Conservation (phyloP, 2,329 filamentous ascomycete species). For the Alternaria sp. region DNA sequence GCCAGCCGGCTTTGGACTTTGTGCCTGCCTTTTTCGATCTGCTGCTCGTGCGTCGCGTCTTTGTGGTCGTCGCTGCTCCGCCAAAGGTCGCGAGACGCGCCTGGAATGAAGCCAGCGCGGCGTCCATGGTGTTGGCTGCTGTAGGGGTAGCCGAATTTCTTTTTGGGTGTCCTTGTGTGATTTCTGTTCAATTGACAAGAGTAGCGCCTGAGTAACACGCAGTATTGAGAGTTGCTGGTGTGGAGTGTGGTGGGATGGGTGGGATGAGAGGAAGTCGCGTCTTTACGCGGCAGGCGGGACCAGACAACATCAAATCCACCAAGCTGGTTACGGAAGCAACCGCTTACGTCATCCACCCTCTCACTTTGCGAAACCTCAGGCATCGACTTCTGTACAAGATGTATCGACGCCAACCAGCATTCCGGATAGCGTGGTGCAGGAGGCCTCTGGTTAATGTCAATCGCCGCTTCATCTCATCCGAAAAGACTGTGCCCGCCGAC, state of each 20-base stretch:
- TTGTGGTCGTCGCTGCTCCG: slow-evolving; percentile 61
- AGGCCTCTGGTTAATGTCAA: slow-evolving; percentile 28
- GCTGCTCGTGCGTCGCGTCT: slow-evolving; percentile 74
- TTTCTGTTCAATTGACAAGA: not conserved
- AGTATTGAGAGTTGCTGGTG: slow-evolving; percentile 2
- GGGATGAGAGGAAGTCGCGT: slow-evolving; percentile 19
- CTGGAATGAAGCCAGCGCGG: slow-evolving; percentile 67
- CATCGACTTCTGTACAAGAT: slow-evolving; percentile 34
- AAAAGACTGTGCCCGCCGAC: slow-evolving; percentile 27
- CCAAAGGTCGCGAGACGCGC: slow-evolving; percentile 84
- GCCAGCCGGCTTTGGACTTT: slow-evolving; percentile 65
- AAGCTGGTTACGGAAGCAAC: slow-evolving; percentile 13
- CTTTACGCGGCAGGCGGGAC: slow-evolving; percentile 9
- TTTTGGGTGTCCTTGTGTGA: not conserved
- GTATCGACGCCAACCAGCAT: slow-evolving; percentile 39
- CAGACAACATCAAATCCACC: slow-evolving; percentile 13
- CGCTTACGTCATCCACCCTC: slow-evolving; percentile 33
- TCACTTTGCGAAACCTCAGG: slow-evolving; percentile 28
- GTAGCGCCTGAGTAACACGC: not conserved
- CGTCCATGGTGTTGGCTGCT: slow-evolving; percentile 31
- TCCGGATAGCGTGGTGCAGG: slow-evolving; percentile 37
- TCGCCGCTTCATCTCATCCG: slow-evolving; percentile 35
- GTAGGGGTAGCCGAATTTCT: not conserved
- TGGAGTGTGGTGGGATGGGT: slow-evolving; percentile 8
- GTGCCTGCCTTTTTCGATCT: slow-evolving; percentile 61